Evolutionary conservation across 345 rosid genomes (phyloP), one percentile per base, ranked within the genome.

Genomic region (Gossypium turneri): DNA sequence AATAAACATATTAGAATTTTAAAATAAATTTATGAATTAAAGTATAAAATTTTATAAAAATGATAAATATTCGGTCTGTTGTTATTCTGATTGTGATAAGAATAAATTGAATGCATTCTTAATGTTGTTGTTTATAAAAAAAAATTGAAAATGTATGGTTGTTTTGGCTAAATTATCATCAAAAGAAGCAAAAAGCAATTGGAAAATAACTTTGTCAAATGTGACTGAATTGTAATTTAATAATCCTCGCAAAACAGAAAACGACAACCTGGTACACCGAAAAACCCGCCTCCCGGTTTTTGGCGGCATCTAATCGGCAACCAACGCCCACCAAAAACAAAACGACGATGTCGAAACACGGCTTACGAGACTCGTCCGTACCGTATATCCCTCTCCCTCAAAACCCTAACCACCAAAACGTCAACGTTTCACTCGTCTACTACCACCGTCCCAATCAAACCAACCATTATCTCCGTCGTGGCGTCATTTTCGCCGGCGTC

Each of bases 381-480:
- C 80, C 87, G 0, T 91, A 90, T 75, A 22, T 78, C 2, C 82
- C 81, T 22, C 82, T 91, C 45, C 90, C 87, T 13, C 67, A 85
- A 3, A 59, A 67, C 7, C 79, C 68, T 59, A 52, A 63, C n/a
- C 78, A 73, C 5, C 86, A 79, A 75, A 86, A 82, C 85, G 90
- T 88, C 75, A 73, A 88, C 83, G 68, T 92, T 75, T 81, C 91
- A 3, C 75, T 88, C 44, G 75, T 83, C 53, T 86, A 80, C 79
- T 84, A 78, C 73, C 84, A 22, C 25, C 78, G 77, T 20, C 67
- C 75, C 12, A 74, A 73, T 24, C 64, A 61, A 38, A 80, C 74
- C 67, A 17, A 15, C 76, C 64, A 34, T 52, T 71, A 53, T 75
- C 81, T 88, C 80, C 86, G 89, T 73, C 85, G 82, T 41, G 65